Percentiles rank a stretch among this genome's conserved stretches.
Evolutionary conservation across 495 filamentous ascomycete species (phyloP).

Genomic region (Trichoderma parareesei): DNA sequence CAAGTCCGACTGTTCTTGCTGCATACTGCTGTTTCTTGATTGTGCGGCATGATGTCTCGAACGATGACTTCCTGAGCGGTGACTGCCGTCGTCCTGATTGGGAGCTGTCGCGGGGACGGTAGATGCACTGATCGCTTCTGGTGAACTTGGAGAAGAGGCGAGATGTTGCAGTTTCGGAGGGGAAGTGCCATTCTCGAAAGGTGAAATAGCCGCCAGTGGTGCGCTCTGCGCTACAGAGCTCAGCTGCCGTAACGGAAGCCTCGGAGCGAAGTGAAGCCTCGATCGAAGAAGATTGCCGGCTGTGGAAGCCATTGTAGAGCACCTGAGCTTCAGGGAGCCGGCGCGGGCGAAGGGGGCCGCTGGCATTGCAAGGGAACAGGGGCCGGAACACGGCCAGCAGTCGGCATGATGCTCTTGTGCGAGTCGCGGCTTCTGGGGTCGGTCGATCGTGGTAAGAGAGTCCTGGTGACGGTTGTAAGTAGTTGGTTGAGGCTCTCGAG

Average conservation of each 20-base stretch:
- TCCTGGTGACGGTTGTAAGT: not conserved
- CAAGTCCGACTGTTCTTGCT: not conserved
- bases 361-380: not conserved
- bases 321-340: not conserved
- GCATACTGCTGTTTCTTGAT: not conserved
- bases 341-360: not conserved
- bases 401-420: not conserved
- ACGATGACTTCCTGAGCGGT: not conserved
- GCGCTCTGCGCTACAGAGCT: not conserved
- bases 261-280: not conserved
- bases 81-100: not conserved
- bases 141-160: not conserved
- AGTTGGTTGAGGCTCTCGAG: not conserved
- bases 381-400: conserved; percentile 4
- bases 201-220: not conserved
- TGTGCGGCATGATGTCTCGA: not conserved
- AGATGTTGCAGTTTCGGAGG: not conserved
- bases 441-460: not conserved
- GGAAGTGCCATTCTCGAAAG: not conserved
- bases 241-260: not conserved
- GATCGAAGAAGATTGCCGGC: not conserved
- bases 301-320: not conserved
- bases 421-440: not conserved
- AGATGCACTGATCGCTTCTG: not conserved
- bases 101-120: not conserved